Conservation (phyloP, 177 flowering plant genomes). For the Vitis hybrid region DNA sequence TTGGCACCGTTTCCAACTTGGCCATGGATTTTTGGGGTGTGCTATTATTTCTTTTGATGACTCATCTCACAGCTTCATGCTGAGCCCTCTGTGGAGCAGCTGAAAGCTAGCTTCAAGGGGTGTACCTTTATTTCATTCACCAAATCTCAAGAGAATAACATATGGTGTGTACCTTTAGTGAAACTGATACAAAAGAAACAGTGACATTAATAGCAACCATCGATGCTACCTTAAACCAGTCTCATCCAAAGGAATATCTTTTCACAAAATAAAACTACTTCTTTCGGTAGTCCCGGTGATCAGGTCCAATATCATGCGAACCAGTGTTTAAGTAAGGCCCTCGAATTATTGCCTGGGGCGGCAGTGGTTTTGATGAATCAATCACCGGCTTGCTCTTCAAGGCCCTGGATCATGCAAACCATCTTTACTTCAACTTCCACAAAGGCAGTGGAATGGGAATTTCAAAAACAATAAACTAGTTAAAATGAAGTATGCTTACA, state of each 20-base stretch:
- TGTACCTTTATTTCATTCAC: no score
- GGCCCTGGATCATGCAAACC: slow-evolving; percentile 43
- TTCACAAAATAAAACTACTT: slow-evolving; percentile 23
- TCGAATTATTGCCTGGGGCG: slow-evolving; percentile 92
- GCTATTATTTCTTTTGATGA: no score
- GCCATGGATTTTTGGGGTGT: no score
- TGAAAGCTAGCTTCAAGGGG: no score
- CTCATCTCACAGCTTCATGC: no score
- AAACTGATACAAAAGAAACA: background rate
- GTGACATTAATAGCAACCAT: no score
- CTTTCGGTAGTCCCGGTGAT: slow-evolving; percentile 54
- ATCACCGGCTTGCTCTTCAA: slow-evolving; percentile 64
- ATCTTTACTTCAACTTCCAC: background rate
- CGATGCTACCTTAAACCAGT: no score
- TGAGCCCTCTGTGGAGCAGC: no score
- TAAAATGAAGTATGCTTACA: slow-evolving; percentile 42
- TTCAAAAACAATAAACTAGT: background rate
- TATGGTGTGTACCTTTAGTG: background rate
- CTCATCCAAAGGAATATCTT: background rate
- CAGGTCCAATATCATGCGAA: slow-evolving; percentile 92
- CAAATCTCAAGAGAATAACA: no score
- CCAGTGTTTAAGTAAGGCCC: slow-evolving; percentile 97
- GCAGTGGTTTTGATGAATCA: slow-evolving; percentile 84
- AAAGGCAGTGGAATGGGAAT: background rate
- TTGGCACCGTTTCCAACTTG: no score